These are phyloP conservation scores for Aspergillus eucalypticola DNA, from an alignment of 2,329 filamentous ascomycete genomes.

Conservation along the genomic window DNA sequence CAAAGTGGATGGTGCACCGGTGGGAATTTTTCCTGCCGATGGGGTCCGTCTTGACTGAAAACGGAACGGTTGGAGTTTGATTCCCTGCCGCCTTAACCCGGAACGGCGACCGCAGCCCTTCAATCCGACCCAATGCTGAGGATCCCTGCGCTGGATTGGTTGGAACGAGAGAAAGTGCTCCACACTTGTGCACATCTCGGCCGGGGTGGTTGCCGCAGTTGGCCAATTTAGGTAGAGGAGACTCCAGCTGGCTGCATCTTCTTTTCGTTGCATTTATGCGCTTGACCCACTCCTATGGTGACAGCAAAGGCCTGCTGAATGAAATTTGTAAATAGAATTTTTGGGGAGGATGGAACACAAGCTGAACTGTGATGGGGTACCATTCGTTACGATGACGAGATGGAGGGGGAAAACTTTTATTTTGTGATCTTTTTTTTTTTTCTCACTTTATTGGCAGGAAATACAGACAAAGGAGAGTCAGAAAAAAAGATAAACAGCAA, in stretches of 20 bases:
- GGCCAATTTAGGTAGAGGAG: not conserved
- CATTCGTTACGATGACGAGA: not conserved
- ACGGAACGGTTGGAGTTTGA: not conserved
- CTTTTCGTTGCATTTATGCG: not conserved
- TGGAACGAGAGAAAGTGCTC: not conserved
- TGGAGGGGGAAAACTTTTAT: too few relatives aligned
- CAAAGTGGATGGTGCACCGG: not conserved
- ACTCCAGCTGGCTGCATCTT: not conserved
- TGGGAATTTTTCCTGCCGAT: not conserved
- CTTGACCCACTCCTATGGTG: not conserved
- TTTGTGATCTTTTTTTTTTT: too few relatives aligned
- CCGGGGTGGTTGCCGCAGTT: constrained; percentile 4
- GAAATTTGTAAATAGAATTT: not conserved
- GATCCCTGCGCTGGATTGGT: not conserved
- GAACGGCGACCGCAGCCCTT: not conserved
- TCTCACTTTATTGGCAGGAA: not conserved
- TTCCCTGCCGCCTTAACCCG: not conserved
- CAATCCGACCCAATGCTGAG: not conserved
- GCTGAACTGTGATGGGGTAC: not conserved
- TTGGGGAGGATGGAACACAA: not conserved
- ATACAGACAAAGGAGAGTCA: not conserved
- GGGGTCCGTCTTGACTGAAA: not conserved
- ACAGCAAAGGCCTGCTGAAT: not conserved
- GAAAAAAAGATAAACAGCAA: not conserved
- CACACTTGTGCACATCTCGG: not conserved